These are phyloP conservation scores for Claviceps africana DNA, from an alignment of 2,329 filamentous ascomycete genomes.

Conservation along the genomic window DNA sequence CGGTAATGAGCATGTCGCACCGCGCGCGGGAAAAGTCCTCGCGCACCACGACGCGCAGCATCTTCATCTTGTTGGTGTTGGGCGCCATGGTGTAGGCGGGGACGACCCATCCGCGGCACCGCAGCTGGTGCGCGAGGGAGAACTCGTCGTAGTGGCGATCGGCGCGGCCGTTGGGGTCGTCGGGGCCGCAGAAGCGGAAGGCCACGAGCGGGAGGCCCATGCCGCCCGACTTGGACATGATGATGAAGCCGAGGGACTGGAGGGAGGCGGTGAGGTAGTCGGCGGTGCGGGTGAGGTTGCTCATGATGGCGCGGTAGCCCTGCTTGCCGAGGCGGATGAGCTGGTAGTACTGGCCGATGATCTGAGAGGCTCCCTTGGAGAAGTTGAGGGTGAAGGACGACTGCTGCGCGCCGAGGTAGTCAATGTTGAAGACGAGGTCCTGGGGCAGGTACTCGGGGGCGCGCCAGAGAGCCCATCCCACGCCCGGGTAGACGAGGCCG, in stretches of 20 bases:
- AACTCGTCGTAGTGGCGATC: conserved; percentile 60
- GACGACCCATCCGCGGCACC: conserved; percentile 81
- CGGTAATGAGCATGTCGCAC: conserved; percentile 63
- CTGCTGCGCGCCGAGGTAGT: conserved; percentile 92
- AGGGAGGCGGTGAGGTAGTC: conserved; percentile 73
- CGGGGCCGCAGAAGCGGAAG: conserved; percentile 55
- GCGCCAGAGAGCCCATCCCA: conserved; percentile 90
- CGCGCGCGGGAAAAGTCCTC: conserved; percentile 79
- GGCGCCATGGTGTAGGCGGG: conserved; percentile 97
- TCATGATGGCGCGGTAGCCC: conserved; percentile 87
- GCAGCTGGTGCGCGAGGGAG: conserved; percentile 68
- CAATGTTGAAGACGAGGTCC: conserved; percentile 97
- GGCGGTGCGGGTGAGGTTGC: conserved; percentile 76
- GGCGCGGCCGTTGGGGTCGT: conserved; percentile 29
- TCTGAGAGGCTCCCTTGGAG: conserved; percentile 84
- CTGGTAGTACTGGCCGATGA: conserved; percentile 96
- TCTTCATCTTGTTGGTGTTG: conserved; percentile 67
- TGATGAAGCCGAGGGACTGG: conserved; percentile 63
- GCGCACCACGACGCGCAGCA: conserved; percentile 82
- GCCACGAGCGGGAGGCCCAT: conserved; percentile 78
- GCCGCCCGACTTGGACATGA: conserved; percentile 71
- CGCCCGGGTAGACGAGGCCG: conserved; percentile 67
- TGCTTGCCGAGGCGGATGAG: conserved; percentile 87
- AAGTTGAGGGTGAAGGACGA: conserved; percentile 96
- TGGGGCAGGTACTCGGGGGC: conserved; percentile 69